Conservation (phyloP, 2,329 filamentous ascomycete genomes). For the Talaromyces sp. region DNA sequence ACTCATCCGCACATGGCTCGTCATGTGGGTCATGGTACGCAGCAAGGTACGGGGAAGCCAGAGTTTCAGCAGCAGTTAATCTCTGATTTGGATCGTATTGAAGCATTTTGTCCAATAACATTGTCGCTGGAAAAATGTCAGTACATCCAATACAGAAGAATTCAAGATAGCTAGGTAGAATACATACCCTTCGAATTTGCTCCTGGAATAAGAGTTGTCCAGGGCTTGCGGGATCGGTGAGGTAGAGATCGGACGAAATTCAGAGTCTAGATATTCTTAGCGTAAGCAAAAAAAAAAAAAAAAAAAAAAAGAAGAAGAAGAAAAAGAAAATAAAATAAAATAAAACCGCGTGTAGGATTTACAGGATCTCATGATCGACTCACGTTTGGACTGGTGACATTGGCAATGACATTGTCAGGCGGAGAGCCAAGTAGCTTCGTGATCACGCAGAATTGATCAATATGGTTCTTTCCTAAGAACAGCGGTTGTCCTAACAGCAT, state of each 20-base stretch:
- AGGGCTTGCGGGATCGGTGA: constrained; percentile 84
- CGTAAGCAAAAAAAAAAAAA: background rate
- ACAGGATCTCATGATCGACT: constrained; percentile 36
- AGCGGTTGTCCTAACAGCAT: constrained; percentile 98
- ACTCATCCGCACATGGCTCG: constrained; percentile 90
- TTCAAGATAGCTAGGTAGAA: background rate
- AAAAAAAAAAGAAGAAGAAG: too few species aligned
- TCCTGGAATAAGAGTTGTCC: constrained; percentile 89
- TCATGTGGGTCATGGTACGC: constrained; percentile 97
- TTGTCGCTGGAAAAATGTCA: constrained; percentile 65
- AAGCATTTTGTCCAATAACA: constrained; percentile 92
- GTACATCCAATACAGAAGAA: background rate
- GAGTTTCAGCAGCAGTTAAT: constrained; percentile 79
- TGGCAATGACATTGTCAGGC: constrained; percentile 95
- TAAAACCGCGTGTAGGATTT: too few species aligned
- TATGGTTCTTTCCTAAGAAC: constrained; percentile 97
- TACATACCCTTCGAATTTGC: constrained; percentile 76
- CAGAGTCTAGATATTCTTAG: constrained; percentile 66
- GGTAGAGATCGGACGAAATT: constrained; percentile 96
- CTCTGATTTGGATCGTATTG: constrained; percentile 95
- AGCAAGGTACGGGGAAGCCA: constrained; percentile 87
- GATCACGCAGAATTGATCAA: constrained; percentile 99
- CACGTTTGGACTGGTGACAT: constrained; percentile 96
- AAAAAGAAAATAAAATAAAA: too few species aligned
- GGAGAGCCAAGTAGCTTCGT: constrained; percentile 96